Conservation (phyloP, 1,284 basidiomycete genomes). For the Hemileia vastatrix region DNA sequence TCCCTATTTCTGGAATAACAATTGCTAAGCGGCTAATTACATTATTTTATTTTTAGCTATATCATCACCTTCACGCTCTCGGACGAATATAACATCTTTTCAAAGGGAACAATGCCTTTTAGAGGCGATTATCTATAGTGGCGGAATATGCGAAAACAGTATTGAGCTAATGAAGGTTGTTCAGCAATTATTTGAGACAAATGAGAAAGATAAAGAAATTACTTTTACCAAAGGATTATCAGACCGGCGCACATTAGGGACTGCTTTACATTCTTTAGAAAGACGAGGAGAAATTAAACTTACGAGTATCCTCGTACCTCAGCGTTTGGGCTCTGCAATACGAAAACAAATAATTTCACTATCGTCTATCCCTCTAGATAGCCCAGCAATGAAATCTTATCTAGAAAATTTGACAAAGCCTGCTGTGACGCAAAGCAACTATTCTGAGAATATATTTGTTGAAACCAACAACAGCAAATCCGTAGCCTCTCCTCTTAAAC, state of each 20-base stretch:
- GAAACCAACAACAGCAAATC: not conserved
- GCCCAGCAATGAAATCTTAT: constrained; percentile 18
- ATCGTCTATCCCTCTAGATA: constrained; percentile 14
- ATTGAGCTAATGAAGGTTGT: constrained; percentile 18
- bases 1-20: no score
- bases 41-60: not conserved
- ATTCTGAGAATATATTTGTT: no score
- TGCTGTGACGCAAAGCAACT: constrained; percentile 1
- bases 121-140: constrained; percentile 21
- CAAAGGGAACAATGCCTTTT: constrained; percentile 16
- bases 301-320: constrained; percentile 54
- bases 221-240: no score
- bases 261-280: constrained; percentile 56
- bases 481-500: constrained; percentile 2
- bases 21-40: no score
- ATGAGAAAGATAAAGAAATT: constrained; percentile 6
- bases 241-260: constrained; percentile 60
- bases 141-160: constrained; percentile 20
- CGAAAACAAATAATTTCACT: constrained; percentile 14
- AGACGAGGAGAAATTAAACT: constrained; percentile 56
- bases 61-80: not conserved
- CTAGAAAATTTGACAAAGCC: constrained; percentile 11
- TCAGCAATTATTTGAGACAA: constrained; percentile 9
- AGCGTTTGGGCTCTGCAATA: constrained; percentile 12
- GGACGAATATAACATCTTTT: constrained; percentile 9